Conservation (phyloP, 2,329 filamentous ascomycete genomes). For the Fusarium verrucosum region DNA sequence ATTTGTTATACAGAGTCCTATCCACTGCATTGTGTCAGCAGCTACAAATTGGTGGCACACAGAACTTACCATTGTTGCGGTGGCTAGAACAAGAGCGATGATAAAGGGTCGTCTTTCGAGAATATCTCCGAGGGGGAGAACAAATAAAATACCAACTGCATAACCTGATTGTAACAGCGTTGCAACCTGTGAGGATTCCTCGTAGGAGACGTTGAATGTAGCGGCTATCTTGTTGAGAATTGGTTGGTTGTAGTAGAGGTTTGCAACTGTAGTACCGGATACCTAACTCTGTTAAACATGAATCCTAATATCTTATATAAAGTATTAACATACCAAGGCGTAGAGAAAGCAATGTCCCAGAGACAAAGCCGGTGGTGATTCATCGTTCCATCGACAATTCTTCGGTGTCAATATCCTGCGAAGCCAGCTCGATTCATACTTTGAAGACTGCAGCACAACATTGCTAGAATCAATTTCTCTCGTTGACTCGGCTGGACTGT, state of each 20-base stretch:
- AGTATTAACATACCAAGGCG: slow-evolving; percentile 61
- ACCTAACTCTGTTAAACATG: slow-evolving; percentile 49
- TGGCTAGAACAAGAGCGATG: slow-evolving; percentile 71
- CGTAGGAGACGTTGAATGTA: slow-evolving; percentile 76
- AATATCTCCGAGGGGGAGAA: slow-evolving; percentile 79
- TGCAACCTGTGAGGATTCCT: slow-evolving; percentile 72
- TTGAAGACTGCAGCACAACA: slow-evolving; percentile 15
- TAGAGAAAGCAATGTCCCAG: slow-evolving; percentile 76
- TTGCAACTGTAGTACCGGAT: slow-evolving; percentile 76
- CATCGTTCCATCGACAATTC: slow-evolving; percentile 73
- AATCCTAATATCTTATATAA: not conserved
- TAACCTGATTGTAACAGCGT: slow-evolving; percentile 85
- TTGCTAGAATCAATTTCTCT: slow-evolving; percentile 17
- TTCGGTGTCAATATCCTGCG: slow-evolving; percentile 60
- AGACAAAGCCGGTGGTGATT: slow-evolving; percentile 73
- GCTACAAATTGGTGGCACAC: not conserved
- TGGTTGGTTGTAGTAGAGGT: slow-evolving; percentile 83
- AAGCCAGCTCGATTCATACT: slow-evolving; percentile 39
- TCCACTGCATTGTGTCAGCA: slow-evolving; percentile 57
- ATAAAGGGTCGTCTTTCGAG: slow-evolving; percentile 75
- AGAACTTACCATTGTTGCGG: slow-evolving; percentile 68
- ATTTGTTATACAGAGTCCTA: slow-evolving; percentile 75
- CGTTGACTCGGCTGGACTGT: slow-evolving; percentile 14
- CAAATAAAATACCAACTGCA: slow-evolving; percentile 74
- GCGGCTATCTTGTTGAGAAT: slow-evolving; percentile 78